Evolutionary conservation across 805 yeast species (phyloP).

Genomic region (Metschnikowia koreensis): DNA sequence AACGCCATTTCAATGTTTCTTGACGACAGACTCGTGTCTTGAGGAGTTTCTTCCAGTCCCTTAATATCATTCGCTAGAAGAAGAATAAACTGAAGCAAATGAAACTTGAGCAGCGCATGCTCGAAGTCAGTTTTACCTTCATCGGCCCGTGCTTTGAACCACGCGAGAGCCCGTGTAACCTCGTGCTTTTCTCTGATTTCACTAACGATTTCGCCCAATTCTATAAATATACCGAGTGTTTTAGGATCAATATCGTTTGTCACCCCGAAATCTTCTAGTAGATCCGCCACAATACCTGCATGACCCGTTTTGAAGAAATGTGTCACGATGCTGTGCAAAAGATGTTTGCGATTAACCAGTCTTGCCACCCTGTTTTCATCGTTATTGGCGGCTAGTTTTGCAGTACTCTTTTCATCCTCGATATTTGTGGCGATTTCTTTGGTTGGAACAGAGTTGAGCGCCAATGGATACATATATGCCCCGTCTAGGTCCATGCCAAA

Average conservation of each 20-base stretch:
- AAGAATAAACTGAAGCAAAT: slow-evolving; percentile 37
- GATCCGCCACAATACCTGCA: slow-evolving; percentile 32
- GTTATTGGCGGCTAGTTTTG: neutral
- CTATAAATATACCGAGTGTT: slow-evolving; percentile 27
- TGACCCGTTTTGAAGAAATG: slow-evolving; percentile 43
- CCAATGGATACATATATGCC: slow-evolving; percentile 40
- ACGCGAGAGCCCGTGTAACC: slow-evolving; percentile 27
- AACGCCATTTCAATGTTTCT: slow-evolving; percentile 24
- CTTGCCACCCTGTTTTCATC: slow-evolving; percentile 9
- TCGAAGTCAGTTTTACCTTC: slow-evolving; percentile 11
- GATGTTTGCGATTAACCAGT: slow-evolving; percentile 27
- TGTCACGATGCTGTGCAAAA: slow-evolving; percentile 36
- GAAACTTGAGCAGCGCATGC: slow-evolving; percentile 40
- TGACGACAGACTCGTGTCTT: neutral
- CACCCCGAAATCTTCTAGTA: slow-evolving; percentile 24
- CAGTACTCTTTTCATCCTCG: slow-evolving; percentile 4
- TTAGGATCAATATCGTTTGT: slow-evolving; percentile 23
- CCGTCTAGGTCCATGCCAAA: slow-evolving; percentile 36
- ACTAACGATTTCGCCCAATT: slow-evolving; percentile 33
- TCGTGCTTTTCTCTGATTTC: slow-evolving; percentile 34
- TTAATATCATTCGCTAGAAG: slow-evolving; percentile 17
- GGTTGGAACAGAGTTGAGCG: slow-evolving; percentile 28
- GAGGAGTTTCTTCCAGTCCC: neutral
- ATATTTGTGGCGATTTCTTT: neutral
- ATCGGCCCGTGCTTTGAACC: slow-evolving; percentile 28